phyloP scores from a whole-genome alignment of 1,284 basidiomycete species.

The Puccinia horiana region DNA sequence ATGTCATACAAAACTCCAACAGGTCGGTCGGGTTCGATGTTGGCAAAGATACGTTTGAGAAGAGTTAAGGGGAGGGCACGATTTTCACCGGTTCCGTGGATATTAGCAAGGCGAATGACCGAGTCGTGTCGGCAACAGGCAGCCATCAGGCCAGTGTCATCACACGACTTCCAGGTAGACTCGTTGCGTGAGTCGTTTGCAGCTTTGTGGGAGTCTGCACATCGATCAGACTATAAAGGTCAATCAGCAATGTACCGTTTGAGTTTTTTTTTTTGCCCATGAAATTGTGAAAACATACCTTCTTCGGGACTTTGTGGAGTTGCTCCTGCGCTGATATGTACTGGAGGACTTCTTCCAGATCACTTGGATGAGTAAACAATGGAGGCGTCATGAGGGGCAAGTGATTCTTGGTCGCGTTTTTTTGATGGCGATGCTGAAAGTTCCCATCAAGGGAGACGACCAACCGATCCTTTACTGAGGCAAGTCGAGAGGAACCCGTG shows the following conservation, averaged over 20 bases:
- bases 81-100: constrained; percentile 9
- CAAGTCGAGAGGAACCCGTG: background rate
- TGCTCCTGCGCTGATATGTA: background rate
- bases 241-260: background rate
- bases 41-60: too few species aligned
- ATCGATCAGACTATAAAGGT: too few species aligned
- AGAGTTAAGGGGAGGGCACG: too few species aligned
- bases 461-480: background rate
- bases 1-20: too few species aligned
- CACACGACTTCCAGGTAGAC: constrained; percentile 6
- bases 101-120: background rate
- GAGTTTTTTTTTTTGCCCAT: background rate
- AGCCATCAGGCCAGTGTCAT: constrained; percentile 15
- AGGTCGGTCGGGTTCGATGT: too few species aligned
- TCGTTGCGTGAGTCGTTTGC: too few species aligned
- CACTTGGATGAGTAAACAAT: background rate
- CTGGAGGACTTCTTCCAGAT: background rate
- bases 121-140: constrained; percentile 8
- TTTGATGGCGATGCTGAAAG: constrained; percentile 1
- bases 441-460: too few species aligned
- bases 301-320: too few species aligned
- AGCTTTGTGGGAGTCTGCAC: background rate
- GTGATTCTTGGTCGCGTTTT: background rate
- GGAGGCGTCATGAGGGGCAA: too few species aligned
- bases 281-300: background rate